Conservation (phyloP, 306 rosid genomes). For the Citrullus mucosospermus region DNA sequence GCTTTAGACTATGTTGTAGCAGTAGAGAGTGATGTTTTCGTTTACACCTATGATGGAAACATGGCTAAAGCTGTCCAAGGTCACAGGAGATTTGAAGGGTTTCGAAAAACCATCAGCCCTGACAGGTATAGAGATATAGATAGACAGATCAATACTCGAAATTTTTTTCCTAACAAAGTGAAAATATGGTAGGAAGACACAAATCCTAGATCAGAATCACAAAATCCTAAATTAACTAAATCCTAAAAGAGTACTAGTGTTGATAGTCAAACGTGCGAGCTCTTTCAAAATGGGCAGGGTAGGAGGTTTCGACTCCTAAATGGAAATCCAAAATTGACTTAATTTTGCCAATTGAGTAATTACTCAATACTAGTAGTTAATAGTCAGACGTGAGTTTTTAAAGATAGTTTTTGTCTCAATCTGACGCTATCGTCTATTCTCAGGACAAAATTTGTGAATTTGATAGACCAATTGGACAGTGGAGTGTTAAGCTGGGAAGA, state of each 20-base stretch:
- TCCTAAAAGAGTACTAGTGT: neutral
- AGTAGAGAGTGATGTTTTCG: slow-evolving; percentile 82
- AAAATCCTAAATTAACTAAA: neutral
- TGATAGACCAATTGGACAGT: slow-evolving; percentile 53
- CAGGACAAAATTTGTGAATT: slow-evolving; percentile 65
- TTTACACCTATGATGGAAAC: slow-evolving; percentile 89
- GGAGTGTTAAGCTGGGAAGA: slow-evolving; percentile 46
- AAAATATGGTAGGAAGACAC: neutral
- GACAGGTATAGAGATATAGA: slow-evolving; percentile 42
- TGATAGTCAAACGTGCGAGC: neutral
- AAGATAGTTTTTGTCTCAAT: neutral
- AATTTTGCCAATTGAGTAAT: neutral
- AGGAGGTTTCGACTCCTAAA: neutral
- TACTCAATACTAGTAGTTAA: neutral
- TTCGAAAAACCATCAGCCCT: slow-evolving; percentile 78
- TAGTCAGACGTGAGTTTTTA: neutral
- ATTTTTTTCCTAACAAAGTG: neutral
- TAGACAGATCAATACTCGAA: neutral
- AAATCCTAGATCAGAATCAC: neutral
- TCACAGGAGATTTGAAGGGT: slow-evolving; percentile 84
- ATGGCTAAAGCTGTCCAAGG: slow-evolving; percentile 99
- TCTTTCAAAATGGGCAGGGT: neutral
- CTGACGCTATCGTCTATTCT: neutral
- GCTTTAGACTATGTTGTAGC: slow-evolving; percentile 89
- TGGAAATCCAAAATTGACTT: neutral